Evolutionary conservation across 2,329 filamentous ascomycete genomes (phyloP).

Genomic region (Phyllosticta citribraziliensis): DNA sequence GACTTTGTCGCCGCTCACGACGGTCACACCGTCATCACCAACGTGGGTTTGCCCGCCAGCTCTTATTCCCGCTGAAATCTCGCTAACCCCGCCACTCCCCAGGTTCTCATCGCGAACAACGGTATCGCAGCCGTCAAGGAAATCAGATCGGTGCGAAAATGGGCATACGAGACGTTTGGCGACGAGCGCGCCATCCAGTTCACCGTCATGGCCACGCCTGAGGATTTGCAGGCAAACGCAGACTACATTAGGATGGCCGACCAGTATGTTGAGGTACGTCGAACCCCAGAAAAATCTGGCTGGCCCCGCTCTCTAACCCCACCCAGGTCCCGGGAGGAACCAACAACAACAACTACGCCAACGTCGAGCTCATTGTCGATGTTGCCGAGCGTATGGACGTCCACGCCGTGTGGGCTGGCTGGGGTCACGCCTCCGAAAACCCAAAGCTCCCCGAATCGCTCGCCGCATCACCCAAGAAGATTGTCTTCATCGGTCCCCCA

Average conservation of each 20-base stretch:
- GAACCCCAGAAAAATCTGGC: conserved; percentile 9
- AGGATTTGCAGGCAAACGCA: conserved; percentile 93
- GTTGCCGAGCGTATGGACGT: conserved; percentile 97
- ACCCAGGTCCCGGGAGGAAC: conserved; percentile 80
- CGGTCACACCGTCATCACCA: conserved; percentile 97
- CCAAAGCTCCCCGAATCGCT: conserved; percentile 93
- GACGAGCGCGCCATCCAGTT: conserved; percentile 98
- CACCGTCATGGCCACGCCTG: conserved; percentile 98
- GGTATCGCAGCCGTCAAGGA: conserved; percentile 99
- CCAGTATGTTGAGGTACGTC: conserved; percentile 79
- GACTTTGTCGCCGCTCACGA: conserved; percentile 86
- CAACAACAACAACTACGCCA: conserved; percentile 99
- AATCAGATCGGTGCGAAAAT: conserved; percentile 98
- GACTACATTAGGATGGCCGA: conserved; percentile 99
- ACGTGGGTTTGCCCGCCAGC: conserved; percentile 52
- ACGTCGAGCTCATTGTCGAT: conserved; percentile 98
- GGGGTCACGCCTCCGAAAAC: conserved; percentile 98
- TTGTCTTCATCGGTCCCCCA: conserved; percentile 96
- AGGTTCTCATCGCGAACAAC: conserved; percentile 99
- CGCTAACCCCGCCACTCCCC: not conserved
- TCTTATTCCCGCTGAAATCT: not conserved
- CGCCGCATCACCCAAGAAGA: conserved; percentile 94
- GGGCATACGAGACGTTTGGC: conserved; percentile 99
- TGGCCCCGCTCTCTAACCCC: conserved; percentile 13
- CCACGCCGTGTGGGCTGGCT: conserved; percentile 97